Evolutionary conservation across 2,329 filamentous ascomycete species (phyloP), one percentile per base, ranked within the genome.

Genomic region (Cladosporium sp.): DNA sequence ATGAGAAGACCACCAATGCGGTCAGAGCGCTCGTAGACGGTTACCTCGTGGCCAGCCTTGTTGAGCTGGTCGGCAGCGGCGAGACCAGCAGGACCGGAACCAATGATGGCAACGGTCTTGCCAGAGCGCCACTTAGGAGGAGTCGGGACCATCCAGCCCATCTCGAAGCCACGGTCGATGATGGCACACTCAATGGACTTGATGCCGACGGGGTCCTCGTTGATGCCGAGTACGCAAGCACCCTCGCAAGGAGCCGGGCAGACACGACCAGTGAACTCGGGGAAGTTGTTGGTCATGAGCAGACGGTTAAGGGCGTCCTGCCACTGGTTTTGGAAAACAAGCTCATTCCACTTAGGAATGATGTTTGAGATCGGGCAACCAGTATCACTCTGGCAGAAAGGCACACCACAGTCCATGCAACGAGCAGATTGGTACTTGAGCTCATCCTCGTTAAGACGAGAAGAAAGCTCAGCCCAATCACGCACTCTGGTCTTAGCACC

Each of bases 381-480:
- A 70, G 92, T 93, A 73, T 98, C 94, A 24, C 93, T 97, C 80
- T 98, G 94, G 74, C 94, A 98, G 86, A 98, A 98, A 1, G 94
- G 94, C 68, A 98, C 93, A 87, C 94, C 94, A 68, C 94, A 98
- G 82, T 98, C 94, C 94, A 98, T 98, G 84, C 94, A 98, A 71
- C 94, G 92, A 68, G 94, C 94, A 57, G 93, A 90, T 80, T 98
- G 94, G 77, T 96, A 97, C 83, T 97, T 97, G 70, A 97, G 88
- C 81, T 97, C 93, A 72, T 97, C 94, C 79, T 97, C 93, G 71
- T 92, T 92, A 59, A 98, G 86, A 66, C 94, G 91, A 74, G 88
- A 88, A 67, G 90, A 95, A 57, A 98, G 86, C 81, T 98, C 94
- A 49, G 90, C 91, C 93, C 93, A 98, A 77, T 98, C 94, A 77